Base-by-base conservation (phyloP, 345 rosid species). In the Populus ilicifolia region DNA sequence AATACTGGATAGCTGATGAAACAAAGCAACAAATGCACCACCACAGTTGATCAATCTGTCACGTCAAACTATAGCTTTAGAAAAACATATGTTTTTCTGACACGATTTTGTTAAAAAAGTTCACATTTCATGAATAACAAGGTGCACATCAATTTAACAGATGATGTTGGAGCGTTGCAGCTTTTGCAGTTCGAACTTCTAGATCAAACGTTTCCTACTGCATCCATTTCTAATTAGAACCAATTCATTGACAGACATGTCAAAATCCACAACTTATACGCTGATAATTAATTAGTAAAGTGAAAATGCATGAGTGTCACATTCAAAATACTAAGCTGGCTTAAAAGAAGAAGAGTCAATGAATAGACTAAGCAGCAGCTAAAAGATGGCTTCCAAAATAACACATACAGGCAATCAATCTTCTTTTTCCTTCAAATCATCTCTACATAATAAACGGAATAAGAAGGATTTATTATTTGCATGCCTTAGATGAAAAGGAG, bases 401-500 rank as follows among this genome's bases (percentile, higher is more conserved):
- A 33, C 73, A 36, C 38, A 35, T 59, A 18, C 16, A 54, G 29
- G 35, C 27, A 72, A 27, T 44, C 48, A 41, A 5, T 73, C 4
- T 66, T 33, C 30, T 46, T 27, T n/a, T 8, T 30, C 6, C 44
- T 66, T 30, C 20, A 29, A 13, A 17, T 9, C 64, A 59, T 9
- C 12, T 9, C 0, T 59, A 23, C 64, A 59, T 23, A 10, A 59
- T 59, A 12, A 72, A 48, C 21, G 14, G 29, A 52, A 54, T 8
- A 67, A 21, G 21, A 8, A 44, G 70, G 20, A 72, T 79, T 6
- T 11, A 20, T 43, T 68, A 80, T 56, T 36, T 18, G 74, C 81
- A 80, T 86, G 92, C 99, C 84, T 91, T 96, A 79, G 98, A 93
- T 81, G 83, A 96, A 81, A 96, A 96, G 44, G 92, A 93, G 80